Conservation (phyloP, 164 flowering plant genomes). For the Piper longum region DNA sequence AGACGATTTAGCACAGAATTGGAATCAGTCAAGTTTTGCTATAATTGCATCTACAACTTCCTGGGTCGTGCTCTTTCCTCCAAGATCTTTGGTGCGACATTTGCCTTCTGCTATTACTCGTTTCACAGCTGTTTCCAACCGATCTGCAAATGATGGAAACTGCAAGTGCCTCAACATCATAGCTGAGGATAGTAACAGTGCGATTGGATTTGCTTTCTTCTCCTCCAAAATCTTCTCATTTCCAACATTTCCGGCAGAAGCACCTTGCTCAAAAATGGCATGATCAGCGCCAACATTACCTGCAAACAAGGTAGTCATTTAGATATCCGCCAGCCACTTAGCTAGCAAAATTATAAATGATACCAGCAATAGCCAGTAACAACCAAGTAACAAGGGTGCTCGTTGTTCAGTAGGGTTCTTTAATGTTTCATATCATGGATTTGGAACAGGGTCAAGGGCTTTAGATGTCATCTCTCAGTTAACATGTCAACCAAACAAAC, state of each 20-base stretch:
- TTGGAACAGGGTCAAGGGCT: too few species aligned
- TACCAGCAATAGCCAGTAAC: too few species aligned
- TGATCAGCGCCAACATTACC: constrained; percentile 14
- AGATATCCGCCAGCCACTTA: background rate
- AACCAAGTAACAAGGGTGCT: too few species aligned
- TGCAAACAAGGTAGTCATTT: background rate
- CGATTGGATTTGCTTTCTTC: constrained; percentile 13
- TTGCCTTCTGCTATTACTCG: constrained; percentile 10
- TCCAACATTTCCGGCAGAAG: constrained; percentile 14
- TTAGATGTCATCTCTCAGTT: too few species aligned
- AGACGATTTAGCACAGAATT: background rate
- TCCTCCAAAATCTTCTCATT: constrained; percentile 8
- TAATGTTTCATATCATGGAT: too few species aligned
- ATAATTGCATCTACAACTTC: constrained; percentile 15
- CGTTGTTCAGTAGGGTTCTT: too few species aligned
- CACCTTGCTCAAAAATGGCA: constrained; percentile 15
- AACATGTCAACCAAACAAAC: too few species aligned
- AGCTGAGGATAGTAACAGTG: constrained; percentile 12
- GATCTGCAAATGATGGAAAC: constrained; percentile 14
- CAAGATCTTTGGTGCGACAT: constrained; percentile 10
- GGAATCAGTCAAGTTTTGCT: constrained; percentile 8
- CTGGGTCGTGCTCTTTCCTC: constrained; percentile 13
- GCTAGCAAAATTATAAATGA: too few species aligned
- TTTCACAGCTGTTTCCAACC: constrained; percentile 13
- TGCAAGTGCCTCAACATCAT: constrained; percentile 17